Evolutionary conservation across 306 rosid genomes (phyloP), one percentile per base, ranked within the genome.

Genomic region (Prunus armeniaca): DNA sequence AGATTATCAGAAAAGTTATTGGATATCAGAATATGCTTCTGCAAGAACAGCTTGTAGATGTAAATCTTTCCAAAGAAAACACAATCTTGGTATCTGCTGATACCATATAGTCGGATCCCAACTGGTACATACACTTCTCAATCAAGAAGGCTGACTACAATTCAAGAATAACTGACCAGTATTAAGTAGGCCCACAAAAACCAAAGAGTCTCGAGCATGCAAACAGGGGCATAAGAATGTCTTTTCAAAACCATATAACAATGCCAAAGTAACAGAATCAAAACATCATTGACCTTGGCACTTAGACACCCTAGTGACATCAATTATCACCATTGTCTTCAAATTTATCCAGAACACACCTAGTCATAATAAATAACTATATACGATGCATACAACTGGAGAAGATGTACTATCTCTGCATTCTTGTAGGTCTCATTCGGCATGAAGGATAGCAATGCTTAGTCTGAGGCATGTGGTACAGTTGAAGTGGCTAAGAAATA

Each of bases 1-100:
- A 75, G 76, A 56, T 69, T 19, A 70, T 14, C 18, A 78, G 56
- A 84, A 64, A 34, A 67, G 78, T 22, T 54, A 73, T 75, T 71
- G 74, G 74, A 72, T 5, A 5, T 12, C 65, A 55, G 18, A 60
- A 60, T 60, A 60, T 25, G 45, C 41, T 8, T 15, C 3, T 62
- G 67, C 45, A 7, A 15, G 45, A 51, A 54, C 8, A 14, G 27
- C 50, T 22, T 46, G 62, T 69, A 18, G 55, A 28, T 10, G 17
- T 17, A 49, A 49, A 47, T 14, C 43, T 70, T n/a, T 30, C 54
- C 17, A 67, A 25, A 20, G 25, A 15, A 67, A 30, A 62, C 19
- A 62, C 6, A 63, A 27, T 63, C 45, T 63, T 19, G 15, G 13
- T 24, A 25, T 67, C 15, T 43, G n/a, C 22, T 20, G 71, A 43